Base-by-base conservation (phyloP, 176 grass and related monocot genomes). In the Carex cristatella region DNA sequence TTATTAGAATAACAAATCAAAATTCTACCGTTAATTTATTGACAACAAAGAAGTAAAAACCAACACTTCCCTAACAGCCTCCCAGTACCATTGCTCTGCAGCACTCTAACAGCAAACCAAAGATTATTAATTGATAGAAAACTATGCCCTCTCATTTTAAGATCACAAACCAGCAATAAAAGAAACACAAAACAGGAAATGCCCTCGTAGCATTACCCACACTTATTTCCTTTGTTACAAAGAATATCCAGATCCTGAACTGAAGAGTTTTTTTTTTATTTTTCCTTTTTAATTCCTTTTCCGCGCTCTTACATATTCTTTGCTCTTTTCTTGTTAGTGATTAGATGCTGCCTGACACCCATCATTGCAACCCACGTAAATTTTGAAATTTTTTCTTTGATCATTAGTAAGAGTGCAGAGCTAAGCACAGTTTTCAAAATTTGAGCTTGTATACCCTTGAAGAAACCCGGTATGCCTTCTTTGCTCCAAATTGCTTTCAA, bases 401-500 rank as follows among this genome's bases (percentile, higher is more conserved):
- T 95, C 96, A 99, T 99, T 86, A 99, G 81, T 63, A 99, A 86
- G 62, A 99, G 89, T 61, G 96, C 96, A 12, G 96, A 99, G 66
- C 96, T 99, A 82, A 99, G 59, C 65, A 99, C 96, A 56, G 96
- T 95, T 90, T 99, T 99, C 7, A 99, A 61, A 67, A 99, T 99
- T 87, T 99, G 96, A 65, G 91, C 96, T 14, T 99, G 60, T 78
- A 99, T 65, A 33, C 96, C 96, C 86, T 95, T 95, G 88, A 94
- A 99, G 87, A 99, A 94, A 10, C 96, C 96, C 35, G 93, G 83
- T 69, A 99, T 82, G 60, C 96, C 96, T 89, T 99, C 96, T 59
- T 92, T 94, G 37, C 55, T 92, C 96, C 96, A 95, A 81, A 99
- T 95, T 33, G 91, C 90, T 87, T 16, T 74, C 84, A 95, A 88